These are phyloP conservation scores for Claviceps quebecensis DNA, from an alignment of 2,329 filamentous ascomycete species.

Conservation along the genomic window DNA sequence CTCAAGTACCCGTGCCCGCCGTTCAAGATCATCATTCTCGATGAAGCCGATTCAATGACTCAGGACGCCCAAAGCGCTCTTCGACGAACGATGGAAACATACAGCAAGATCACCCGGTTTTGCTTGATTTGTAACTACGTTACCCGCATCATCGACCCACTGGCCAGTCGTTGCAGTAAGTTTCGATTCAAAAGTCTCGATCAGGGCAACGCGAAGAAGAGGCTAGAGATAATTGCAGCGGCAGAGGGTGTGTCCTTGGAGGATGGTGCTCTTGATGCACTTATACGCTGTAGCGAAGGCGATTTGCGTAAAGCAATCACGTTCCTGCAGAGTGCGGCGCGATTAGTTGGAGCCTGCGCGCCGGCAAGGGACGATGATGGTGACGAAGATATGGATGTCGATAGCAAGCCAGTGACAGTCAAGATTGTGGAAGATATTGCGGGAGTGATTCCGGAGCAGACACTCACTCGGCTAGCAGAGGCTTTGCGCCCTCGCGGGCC, in stretches of 20 bases:
- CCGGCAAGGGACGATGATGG: slow-evolving; percentile 33
- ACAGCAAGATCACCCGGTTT: slow-evolving; percentile 90
- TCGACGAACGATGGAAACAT: slow-evolving; percentile 94
- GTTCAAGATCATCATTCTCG: slow-evolving; percentile 97
- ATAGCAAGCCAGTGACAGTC: slow-evolving; percentile 53
- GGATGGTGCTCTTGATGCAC: slow-evolving; percentile 63
- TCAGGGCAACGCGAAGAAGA: slow-evolving; percentile 63
- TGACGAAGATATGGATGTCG: slow-evolving; percentile 48
- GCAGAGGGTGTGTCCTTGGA: slow-evolving; percentile 66
- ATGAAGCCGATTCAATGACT: slow-evolving; percentile 98
- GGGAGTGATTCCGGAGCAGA: slow-evolving; percentile 70
- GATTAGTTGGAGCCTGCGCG: slow-evolving; percentile 59
- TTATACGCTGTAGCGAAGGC: slow-evolving; percentile 81
- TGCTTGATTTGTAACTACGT: slow-evolving; percentile 99
- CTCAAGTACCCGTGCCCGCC: slow-evolving; percentile 79
- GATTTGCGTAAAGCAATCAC: slow-evolving; percentile 95
- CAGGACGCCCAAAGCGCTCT: slow-evolving; percentile 93
- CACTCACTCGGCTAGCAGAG: slow-evolving; percentile 55
- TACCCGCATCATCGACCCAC: slow-evolving; percentile 89
- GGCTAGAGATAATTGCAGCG: slow-evolving; percentile 70
- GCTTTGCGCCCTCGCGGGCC: slow-evolving; percentile 62
- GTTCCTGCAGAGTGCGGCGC: slow-evolving; percentile 84
- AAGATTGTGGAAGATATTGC: slow-evolving; percentile 87
- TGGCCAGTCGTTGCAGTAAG: slow-evolving; percentile 88
- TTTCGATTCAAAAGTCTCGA: slow-evolving; percentile 96